phyloP scores from a whole-genome alignment of 495 filamentous ascomycete species.

The Rusavskia elegans region DNA sequence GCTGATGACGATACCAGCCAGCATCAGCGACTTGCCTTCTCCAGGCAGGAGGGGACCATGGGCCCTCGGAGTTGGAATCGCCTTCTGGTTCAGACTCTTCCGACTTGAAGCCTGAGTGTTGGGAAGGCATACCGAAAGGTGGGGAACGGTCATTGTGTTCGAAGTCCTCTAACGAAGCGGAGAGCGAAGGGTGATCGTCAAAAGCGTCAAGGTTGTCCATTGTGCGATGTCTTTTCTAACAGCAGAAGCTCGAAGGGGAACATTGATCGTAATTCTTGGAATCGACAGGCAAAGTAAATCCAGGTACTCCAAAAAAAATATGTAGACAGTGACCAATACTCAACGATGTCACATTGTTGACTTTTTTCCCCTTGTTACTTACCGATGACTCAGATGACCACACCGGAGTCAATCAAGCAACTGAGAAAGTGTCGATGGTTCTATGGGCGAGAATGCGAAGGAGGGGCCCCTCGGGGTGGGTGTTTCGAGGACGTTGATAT shows the following conservation, averaged over 20 bases:
- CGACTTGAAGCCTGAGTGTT: constrained; percentile 64
- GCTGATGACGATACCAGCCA: constrained; percentile 46
- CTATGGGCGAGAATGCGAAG: background rate
- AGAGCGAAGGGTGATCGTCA: constrained; percentile 54
- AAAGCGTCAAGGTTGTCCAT: constrained; percentile 35
- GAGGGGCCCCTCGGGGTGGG: background rate
- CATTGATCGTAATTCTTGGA: background rate
- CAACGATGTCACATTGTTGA: no score
- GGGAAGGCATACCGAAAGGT: constrained; percentile 45
- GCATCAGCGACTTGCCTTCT: constrained; percentile 33
- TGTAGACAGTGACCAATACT: no score
- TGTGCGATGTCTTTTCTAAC: background rate
- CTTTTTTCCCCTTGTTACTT: background rate
- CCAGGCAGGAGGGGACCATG: constrained; percentile 47
- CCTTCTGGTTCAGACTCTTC: constrained; percentile 39
- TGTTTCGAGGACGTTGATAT: background rate
- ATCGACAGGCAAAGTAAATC: no score
- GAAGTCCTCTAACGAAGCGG: constrained; percentile 65
- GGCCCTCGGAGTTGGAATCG: constrained; percentile 21
- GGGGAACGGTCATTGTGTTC: constrained; percentile 40
- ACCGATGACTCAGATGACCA: background rate
- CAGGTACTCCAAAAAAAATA: no score
- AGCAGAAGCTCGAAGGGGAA: background rate
- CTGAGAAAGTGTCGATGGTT: no score
- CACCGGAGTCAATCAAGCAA: background rate